Percentiles rank a stretch among this genome's conserved stretches.
These are phyloP conservation scores for Cyphellophora europaea DNA, from an alignment of 2,329 filamentous ascomycete species.

Conservation along the genomic window DNA sequence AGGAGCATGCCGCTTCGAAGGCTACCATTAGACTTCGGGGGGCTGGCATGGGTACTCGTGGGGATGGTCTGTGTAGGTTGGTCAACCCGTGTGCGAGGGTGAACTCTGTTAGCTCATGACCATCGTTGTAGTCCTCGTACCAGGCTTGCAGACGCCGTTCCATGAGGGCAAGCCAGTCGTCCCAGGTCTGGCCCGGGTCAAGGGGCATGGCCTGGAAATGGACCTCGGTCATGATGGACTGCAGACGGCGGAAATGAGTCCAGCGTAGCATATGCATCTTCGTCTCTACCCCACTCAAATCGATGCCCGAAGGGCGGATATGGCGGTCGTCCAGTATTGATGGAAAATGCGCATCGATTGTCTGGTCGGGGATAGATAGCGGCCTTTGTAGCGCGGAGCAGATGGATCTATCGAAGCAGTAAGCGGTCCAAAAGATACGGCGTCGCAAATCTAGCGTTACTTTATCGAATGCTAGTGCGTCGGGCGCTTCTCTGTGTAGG, in stretches of 20 bases:
- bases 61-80: conserved; percentile 20
- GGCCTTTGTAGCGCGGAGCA: conserved; percentile 21
- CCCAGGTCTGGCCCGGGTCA: conserved; percentile 18
- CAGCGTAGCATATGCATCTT: conserved; percentile 18
- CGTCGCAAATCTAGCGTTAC: conserved; percentile 20
- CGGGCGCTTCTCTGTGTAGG: conserved; percentile 19
- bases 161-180: conserved; percentile 21
- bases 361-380: conserved; percentile 20
- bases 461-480: conserved; percentile 14
- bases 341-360: conserved; percentile 19
- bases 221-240: conserved; percentile 21
- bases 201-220: conserved; percentile 21
- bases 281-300: conserved; percentile 17
- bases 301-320: conserved; percentile 18
- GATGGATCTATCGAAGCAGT: conserved; percentile 20
- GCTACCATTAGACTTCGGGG: conserved; percentile 19
- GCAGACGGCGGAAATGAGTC: conserved; percentile 18
- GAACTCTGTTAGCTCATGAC: conserved; percentile 19
- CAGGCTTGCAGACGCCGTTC: conserved; percentile 18
- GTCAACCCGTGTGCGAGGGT: conserved; percentile 18
- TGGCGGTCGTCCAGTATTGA: conserved; percentile 18
- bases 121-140: conserved; percentile 20
- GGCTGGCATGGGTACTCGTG: conserved; percentile 17
- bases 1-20: conserved; percentile 19
- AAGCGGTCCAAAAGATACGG: conserved; percentile 20